These are phyloP conservation scores for Alternaria alternata DNA, from an alignment of 2,329 filamentous ascomycete genomes.

Conservation along the genomic window DNA sequence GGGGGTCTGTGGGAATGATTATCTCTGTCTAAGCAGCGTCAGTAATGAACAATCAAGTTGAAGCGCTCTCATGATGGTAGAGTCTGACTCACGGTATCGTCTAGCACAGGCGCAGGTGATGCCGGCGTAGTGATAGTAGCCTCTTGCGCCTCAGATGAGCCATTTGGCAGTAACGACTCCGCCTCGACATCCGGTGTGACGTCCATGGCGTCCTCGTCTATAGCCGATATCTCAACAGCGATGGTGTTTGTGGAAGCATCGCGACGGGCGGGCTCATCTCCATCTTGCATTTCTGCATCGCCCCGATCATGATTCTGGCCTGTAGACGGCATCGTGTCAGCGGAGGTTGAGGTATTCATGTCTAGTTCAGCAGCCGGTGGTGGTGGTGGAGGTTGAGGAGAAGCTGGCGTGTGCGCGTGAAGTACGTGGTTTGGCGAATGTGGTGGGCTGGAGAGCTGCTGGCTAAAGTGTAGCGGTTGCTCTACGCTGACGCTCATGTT, in stretches of 20 bases:
- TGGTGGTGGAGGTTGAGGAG: conserved; percentile 23
- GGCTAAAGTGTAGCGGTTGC: conserved; percentile 49
- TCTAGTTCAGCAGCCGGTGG: conserved; percentile 38
- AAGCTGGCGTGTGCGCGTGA: conserved; percentile 37
- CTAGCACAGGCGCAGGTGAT: conserved; percentile 27
- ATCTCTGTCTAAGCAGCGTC: conserved; percentile 19
- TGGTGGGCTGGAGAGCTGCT: conserved; percentile 43
- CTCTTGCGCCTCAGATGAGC: conserved; percentile 25
- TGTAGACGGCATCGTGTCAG: conserved; percentile 39
- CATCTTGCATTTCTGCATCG: conserved; percentile 47
- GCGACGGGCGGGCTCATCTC: conserved; percentile 21
- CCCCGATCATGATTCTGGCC: conserved; percentile 50
- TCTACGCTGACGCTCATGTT: conserved; percentile 54
- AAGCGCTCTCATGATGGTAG: not conserved
- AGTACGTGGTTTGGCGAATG: conserved; percentile 41
- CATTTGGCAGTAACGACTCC: conserved; percentile 32
- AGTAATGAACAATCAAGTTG: not conserved
- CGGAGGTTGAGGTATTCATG: conserved; percentile 48
- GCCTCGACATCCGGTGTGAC: conserved; percentile 46
- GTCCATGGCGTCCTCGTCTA: conserved; percentile 52
- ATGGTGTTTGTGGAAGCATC: conserved; percentile 26
- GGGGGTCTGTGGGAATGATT: conserved; percentile 29
- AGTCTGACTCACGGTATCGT: conserved; percentile 24
- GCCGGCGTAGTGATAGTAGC: conserved; percentile 22
- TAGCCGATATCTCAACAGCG: conserved; percentile 39